Conservation (phyloP, 2,329 filamentous ascomycete genomes). For the Trichoderma endophyticum region DNA sequence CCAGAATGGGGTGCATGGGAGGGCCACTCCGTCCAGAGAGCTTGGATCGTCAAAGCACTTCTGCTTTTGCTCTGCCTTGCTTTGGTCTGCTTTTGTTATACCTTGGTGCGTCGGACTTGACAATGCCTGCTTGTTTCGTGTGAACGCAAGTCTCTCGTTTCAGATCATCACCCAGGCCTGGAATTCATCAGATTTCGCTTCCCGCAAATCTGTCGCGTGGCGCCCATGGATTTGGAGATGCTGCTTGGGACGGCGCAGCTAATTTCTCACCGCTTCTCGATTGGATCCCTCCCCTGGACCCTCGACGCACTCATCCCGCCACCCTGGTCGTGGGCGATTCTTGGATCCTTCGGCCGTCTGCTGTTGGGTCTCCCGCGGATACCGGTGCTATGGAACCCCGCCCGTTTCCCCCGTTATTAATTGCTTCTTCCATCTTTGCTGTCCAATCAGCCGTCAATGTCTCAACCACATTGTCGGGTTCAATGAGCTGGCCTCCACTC, state of each 20-base stretch:
- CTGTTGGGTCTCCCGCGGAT: constrained; percentile 4
- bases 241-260: not conserved
- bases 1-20: not conserved
- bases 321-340: not conserved
- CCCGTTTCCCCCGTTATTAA: constrained; percentile 6
- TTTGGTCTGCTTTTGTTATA: not conserved
- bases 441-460: constrained; percentile 8
- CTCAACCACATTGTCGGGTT: constrained; percentile 19
- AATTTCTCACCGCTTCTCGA: constrained; percentile 18
- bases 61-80: not conserved
- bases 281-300: not conserved
- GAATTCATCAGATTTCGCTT: constrained; percentile 14
- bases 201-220: constrained; percentile 13
- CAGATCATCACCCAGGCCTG: not conserved
- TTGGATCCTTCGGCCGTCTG: not conserved
- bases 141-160: not conserved
- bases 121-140: not conserved
- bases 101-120: not conserved
- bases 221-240: constrained; percentile 1
- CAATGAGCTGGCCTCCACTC: not conserved
- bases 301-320: not conserved
- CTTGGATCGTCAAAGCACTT: not conserved
- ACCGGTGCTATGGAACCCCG: constrained; percentile 2
- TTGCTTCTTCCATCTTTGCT: constrained; percentile 4
- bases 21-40: not conserved